phyloP scores from a whole-genome alignment of 2,329 filamentous ascomycete species.

The Dothideomycetidae sp. region DNA sequence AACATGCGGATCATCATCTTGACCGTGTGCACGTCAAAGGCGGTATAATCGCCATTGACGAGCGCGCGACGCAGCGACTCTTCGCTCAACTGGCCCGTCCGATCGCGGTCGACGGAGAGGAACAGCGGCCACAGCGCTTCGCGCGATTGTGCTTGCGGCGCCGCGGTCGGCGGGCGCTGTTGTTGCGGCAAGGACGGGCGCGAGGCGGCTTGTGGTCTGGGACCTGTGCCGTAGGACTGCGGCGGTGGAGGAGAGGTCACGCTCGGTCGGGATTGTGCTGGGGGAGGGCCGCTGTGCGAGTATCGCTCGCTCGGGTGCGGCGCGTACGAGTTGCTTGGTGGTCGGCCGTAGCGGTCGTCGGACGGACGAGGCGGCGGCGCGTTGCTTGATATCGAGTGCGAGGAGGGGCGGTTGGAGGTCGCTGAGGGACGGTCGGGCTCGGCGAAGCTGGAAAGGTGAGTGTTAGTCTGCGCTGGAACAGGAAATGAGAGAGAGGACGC shows the following conservation, averaged over 20 bases:
- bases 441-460: conserved; percentile 8
- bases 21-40: conserved; percentile 87
- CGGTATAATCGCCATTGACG: conserved; percentile 90
- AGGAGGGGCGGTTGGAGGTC: conserved; percentile 19
- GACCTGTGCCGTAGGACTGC: conserved; percentile 38
- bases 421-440: conserved; percentile 49
- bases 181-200: conserved; percentile 40
- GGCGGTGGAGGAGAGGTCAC: conserved; percentile 34
- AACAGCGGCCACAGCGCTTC: conserved; percentile 68
- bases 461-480: conserved; percentile 1
- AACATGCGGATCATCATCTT: conserved; percentile 99
- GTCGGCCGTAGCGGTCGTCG: conserved; percentile 22
- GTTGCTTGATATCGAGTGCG: conserved; percentile 26
- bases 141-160: conserved; percentile 40
- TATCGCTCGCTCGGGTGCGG: conserved; percentile 6
- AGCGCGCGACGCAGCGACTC: conserved; percentile 76
- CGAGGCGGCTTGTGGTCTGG: conserved; percentile 40
- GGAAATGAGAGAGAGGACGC: conserved; percentile 19
- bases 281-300: conserved; percentile 8
- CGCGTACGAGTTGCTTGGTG: conserved; percentile 10
- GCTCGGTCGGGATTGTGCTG: conserved; percentile 4
- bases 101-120: conserved; percentile 75
- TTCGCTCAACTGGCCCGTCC: conserved; percentile 71
- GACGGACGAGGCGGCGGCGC: conserved; percentile 25
- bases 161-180: conserved; percentile 34